Evolutionary conservation across 2,329 filamentous ascomycete genomes (phyloP).

Genomic region (Aspergillus sp.): DNA sequence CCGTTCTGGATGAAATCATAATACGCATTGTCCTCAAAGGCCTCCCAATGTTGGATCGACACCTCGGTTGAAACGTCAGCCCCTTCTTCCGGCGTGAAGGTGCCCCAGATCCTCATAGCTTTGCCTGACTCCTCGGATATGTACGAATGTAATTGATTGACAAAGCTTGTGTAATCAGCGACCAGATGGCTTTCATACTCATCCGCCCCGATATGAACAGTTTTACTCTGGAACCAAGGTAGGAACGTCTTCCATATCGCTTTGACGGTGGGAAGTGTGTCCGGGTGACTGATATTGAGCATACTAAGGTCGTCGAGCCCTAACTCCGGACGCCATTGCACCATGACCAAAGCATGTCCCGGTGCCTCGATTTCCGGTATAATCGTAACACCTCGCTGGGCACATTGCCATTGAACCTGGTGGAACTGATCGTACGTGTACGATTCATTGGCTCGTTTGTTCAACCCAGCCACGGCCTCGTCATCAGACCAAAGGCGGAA

Average conservation of each 20-base stretch:
- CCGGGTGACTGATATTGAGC: slow-evolving; percentile 54
- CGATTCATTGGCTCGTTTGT: slow-evolving; percentile 52
- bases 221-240: slow-evolving; percentile 56
- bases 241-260: slow-evolving; percentile 43
- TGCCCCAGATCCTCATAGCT: slow-evolving; percentile 54
- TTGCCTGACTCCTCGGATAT: slow-evolving; percentile 43
- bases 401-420: slow-evolving; percentile 51
- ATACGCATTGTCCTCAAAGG: slow-evolving; percentile 50
- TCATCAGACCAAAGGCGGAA: slow-evolving; percentile 55
- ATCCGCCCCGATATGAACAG: slow-evolving; percentile 57
- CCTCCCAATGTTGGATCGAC: slow-evolving; percentile 56
- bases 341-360: slow-evolving; percentile 54
- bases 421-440: slow-evolving; percentile 52
- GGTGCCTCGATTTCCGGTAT: slow-evolving; percentile 59
- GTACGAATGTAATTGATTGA: slow-evolving; percentile 44
- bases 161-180: slow-evolving; percentile 52
- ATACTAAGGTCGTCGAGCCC: slow-evolving; percentile 50
- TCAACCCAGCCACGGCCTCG: slow-evolving; percentile 49
- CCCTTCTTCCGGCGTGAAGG: slow-evolving; percentile 45
- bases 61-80: slow-evolving; percentile 47
- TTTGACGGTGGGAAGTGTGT: slow-evolving; percentile 52
- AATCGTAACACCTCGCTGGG: slow-evolving; percentile 54
- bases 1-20: slow-evolving; percentile 50
- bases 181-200: slow-evolving; percentile 50
- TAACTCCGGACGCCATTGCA: slow-evolving; percentile 57